phyloP scores from a whole-genome alignment of 495 filamentous ascomycete genomes.

The Tuber melanosporum region DNA sequence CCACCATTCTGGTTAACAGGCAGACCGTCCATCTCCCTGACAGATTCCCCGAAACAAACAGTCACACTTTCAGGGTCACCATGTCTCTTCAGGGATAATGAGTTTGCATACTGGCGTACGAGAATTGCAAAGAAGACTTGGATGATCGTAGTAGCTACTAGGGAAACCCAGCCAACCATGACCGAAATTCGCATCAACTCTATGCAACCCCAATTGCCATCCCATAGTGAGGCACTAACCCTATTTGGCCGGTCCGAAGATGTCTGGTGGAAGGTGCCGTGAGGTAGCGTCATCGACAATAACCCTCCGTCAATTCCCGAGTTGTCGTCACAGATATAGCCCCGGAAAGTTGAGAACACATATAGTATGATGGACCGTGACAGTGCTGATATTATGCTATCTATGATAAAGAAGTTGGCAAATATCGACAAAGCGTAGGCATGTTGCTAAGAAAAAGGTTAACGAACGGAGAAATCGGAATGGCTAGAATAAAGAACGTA shows the following conservation, averaged over 20 bases:
- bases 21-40: conserved; percentile 5
- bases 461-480: conserved; percentile 12
- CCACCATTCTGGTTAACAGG: background rate
- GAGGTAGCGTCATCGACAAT: conserved; percentile 19
- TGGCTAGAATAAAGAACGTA: conserved; percentile 15
- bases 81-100: conserved; percentile 13
- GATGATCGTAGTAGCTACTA: conserved; percentile 15
- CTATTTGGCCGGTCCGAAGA: conserved; percentile 8
- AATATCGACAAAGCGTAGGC: conserved; percentile 22
- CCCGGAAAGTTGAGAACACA: conserved; percentile 20
- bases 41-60: background rate
- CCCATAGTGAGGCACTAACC: background rate
- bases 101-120: conserved; percentile 26
- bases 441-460: conserved; percentile 26
- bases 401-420: conserved; percentile 28
- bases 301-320: conserved; percentile 2
- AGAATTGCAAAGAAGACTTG: conserved; percentile 21
- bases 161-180: conserved; percentile 16
- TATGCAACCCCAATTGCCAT: conserved; percentile 12
- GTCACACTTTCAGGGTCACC: conserved; percentile 3
- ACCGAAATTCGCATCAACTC: conserved; percentile 24
- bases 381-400: conserved; percentile 19
- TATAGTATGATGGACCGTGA: conserved; percentile 17
- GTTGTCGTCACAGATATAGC: conserved; percentile 15
- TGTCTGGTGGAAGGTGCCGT: conserved; percentile 17